These are phyloP conservation scores for Sphaerulina vaccinii DNA, from an alignment of 2,329 filamentous ascomycete genomes.

Conservation along the genomic window DNA sequence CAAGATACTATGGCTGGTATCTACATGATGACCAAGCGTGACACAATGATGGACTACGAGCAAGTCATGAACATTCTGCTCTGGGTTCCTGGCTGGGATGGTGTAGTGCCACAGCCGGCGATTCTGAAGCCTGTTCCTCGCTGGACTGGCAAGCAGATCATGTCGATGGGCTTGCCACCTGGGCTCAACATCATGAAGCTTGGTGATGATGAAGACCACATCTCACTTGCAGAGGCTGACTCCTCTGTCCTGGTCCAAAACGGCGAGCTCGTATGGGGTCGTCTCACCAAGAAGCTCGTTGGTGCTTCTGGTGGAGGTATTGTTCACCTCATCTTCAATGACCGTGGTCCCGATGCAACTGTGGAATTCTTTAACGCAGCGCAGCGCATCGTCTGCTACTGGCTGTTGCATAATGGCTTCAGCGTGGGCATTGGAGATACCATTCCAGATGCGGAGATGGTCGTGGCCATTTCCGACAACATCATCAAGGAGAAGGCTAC, in stretches of 20 bases:
- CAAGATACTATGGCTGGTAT: slow-evolving; percentile 95
- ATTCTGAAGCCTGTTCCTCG: slow-evolving; percentile 87
- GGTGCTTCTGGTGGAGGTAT: slow-evolving; percentile 88
- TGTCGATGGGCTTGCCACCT: slow-evolving; percentile 85
- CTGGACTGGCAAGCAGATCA: slow-evolving; percentile 98
- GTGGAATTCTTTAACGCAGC: slow-evolving; percentile 96
- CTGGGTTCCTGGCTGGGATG: slow-evolving; percentile 98
- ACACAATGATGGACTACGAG: slow-evolving; percentile 86
- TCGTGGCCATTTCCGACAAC: slow-evolving; percentile 77
- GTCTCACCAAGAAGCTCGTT: slow-evolving; percentile 90
- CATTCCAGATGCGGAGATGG: slow-evolving; percentile 83
- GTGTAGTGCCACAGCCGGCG: slow-evolving; percentile 86
- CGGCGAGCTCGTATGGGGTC: slow-evolving; percentile 85
- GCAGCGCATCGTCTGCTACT: slow-evolving; percentile 94
- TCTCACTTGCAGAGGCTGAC: slow-evolving; percentile 48
- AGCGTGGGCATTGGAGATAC: slow-evolving; percentile 99
- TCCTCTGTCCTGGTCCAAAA: slow-evolving; percentile 73
- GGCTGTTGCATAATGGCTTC: slow-evolving; percentile 93
- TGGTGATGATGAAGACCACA: slow-evolving; percentile 31
- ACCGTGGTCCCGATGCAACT: slow-evolving; percentile 79
- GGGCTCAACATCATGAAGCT: slow-evolving; percentile 76
- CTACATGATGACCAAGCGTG: slow-evolving; percentile 93
- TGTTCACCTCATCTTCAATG: slow-evolving; percentile 94
- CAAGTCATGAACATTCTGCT: slow-evolving; percentile 95
- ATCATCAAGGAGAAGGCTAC: slow-evolving; percentile 79